Evolutionary conservation across 2,329 filamentous ascomycete species (phyloP), one percentile per base, ranked within the genome.

Genomic region (Epicoccum sorghinum): DNA sequence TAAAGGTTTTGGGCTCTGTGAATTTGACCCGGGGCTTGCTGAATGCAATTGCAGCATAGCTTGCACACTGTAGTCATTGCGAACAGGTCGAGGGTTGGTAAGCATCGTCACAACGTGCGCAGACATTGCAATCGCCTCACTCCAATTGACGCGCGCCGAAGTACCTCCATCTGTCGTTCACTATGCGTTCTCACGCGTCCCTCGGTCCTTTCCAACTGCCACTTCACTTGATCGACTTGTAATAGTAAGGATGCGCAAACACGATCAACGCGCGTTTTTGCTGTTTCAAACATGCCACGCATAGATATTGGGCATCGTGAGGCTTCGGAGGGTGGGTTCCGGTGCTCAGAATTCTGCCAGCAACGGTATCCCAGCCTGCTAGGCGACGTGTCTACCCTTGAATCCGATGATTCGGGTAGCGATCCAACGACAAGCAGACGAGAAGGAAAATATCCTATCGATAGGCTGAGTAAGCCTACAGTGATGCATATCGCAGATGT

Each of bases 301-400:
- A 22, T 35, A 40, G n/a, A 33, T 25, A 35, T 59, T 58, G 56
- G 55, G 55, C 58, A 55, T 52, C 53, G 60, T 59, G 55, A 63
- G 58, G 58, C 60, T 63, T 40, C 51, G 40, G 27, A 60, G 35
- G 43, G 54, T 47, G 32, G 56, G 56, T 62, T 58, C 44, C 45
- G 55, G 49, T 49, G 32, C 30, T 42, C 25, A 42, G 32, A 42
- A 47, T 55, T 59, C 54, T 60, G 54, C 60, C 56, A 24, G 40
- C 60, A 44, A 55, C 43, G 58, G 47, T 50, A 56, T 55, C 61
- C 59, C 41, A 27, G 53, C 10, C 39, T 47, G 39, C 10, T 36
- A 38, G 46, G 30, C 42, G 55, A 61, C 57, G 58, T 61, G 62
- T 59, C 52, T 36, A 41, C 36, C 41, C 41, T 45, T 14, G 24